Evolutionary conservation across 164 flowering plant species (phyloP).

Genomic region (Vitis riparia): DNA sequence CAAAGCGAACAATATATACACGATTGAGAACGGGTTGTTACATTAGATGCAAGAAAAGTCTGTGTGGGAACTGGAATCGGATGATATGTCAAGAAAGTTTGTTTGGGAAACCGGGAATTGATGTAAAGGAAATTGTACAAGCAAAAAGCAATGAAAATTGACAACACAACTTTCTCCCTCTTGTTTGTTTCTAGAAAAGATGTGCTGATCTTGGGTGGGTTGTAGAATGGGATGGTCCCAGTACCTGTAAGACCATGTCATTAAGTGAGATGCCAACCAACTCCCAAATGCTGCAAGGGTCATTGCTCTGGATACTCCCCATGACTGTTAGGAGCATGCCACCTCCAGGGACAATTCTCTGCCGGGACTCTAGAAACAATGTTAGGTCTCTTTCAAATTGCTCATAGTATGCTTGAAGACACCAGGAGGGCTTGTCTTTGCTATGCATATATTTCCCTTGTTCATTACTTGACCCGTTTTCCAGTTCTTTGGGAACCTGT

Average conservation of each 20-base stretch:
- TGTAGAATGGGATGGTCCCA: too few relatives aligned
- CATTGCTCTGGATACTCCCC: background rate
- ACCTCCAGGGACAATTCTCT: constrained; percentile 10
- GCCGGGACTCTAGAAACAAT: constrained; percentile 1
- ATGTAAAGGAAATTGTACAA: too few relatives aligned
- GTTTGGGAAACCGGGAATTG: too few relatives aligned
- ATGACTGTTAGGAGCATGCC: constrained; percentile 17
- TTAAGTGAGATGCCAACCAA: background rate
- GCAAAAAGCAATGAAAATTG: too few relatives aligned
- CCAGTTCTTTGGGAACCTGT: constrained; percentile 10
- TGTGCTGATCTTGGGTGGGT: too few relatives aligned
- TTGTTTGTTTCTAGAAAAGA: too few relatives aligned
- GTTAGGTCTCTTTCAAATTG: constrained; percentile 20
- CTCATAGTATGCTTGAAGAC: constrained; percentile 11
- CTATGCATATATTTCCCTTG: constrained; percentile 12
- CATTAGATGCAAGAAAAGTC: too few relatives aligned
- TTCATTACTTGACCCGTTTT: constrained; percentile 2
- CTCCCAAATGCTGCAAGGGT: constrained; percentile 3
- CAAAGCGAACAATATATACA: too few relatives aligned
- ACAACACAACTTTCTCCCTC: too few relatives aligned
- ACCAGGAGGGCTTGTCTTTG: constrained; percentile 11
- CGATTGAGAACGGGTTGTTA: too few relatives aligned
- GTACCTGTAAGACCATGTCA: constrained; percentile 4
- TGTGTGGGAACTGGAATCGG: too few relatives aligned
- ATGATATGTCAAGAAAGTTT: too few relatives aligned